A percentile compares a stretch with the other conserved stretches of the same genome.
Evolutionary conservation across 2,329 filamentous ascomycete genomes (phyloP).

Genomic region (Neofusicoccum umdonicola): DNA sequence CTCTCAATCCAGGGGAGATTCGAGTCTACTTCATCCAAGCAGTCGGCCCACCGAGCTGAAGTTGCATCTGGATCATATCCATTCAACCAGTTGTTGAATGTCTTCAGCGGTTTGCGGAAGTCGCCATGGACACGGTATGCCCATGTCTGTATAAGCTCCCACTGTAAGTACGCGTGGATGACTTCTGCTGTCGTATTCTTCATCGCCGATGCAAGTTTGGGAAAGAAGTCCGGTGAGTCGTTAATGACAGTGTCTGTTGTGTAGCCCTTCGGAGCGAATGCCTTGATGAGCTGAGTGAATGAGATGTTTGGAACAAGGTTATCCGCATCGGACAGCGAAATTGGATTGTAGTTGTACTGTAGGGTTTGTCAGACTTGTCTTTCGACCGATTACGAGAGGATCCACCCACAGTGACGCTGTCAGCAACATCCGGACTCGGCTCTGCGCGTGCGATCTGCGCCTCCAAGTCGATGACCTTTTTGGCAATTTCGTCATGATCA

Average conservation of each 20-base stretch:
- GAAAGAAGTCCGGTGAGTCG: slow-evolving; percentile 59
- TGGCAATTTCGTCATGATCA: slow-evolving; percentile 19
- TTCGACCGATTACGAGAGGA: too few relatives aligned
- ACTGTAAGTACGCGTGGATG: slow-evolving; percentile 60
- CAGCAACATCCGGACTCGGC: slow-evolving; percentile 49
- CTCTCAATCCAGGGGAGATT: slow-evolving; percentile 68
- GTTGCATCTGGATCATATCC: neutral
- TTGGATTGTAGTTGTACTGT: slow-evolving; percentile 63
- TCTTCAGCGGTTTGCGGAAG: slow-evolving; percentile 58
- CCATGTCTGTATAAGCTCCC: slow-evolving; percentile 60
- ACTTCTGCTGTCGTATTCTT: slow-evolving; percentile 53
- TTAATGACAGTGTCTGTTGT: slow-evolving; percentile 57
- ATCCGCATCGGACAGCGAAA: slow-evolving; percentile 56
- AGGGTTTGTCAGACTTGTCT: neutral
- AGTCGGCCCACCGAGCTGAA: slow-evolving; percentile 63
- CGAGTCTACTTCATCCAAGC: slow-evolving; percentile 56
- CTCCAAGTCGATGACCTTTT: slow-evolving; percentile 47
- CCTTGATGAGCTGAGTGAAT: slow-evolving; percentile 53
- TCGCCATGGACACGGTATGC: slow-evolving; percentile 57
- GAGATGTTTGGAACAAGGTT: slow-evolving; percentile 57
- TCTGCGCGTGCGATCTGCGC: slow-evolving; percentile 60
- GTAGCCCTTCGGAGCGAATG: slow-evolving; percentile 52
- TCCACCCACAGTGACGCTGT: slow-evolving; percentile 22
- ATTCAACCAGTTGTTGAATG: slow-evolving; percentile 21
- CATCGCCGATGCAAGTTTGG: slow-evolving; percentile 57